Conservation (phyloP, 2,329 filamentous ascomycete species). For the Paecilomyces fulvus region DNA sequence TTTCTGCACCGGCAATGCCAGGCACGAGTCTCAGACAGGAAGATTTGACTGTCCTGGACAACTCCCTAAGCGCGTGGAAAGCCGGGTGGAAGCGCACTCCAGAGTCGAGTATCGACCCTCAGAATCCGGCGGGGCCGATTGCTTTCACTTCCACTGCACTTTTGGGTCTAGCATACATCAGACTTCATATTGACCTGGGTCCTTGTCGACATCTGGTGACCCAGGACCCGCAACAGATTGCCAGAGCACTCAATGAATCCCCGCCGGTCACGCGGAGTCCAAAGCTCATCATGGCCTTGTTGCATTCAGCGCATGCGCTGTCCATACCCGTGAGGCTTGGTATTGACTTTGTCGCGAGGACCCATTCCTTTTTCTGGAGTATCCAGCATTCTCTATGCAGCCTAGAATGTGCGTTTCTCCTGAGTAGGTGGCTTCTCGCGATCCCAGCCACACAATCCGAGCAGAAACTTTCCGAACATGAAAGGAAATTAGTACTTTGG, state of each 20-base stretch:
- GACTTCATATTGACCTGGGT: conserved; percentile 40
- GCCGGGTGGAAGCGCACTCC: conserved; percentile 44
- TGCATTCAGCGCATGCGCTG: conserved; percentile 47
- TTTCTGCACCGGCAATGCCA: conserved; percentile 35
- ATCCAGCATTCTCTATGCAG: conserved; percentile 48
- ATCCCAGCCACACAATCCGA: conserved; percentile 36
- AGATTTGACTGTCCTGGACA: conserved; percentile 37
- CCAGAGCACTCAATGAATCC: conserved; percentile 36
- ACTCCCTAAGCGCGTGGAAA: conserved; percentile 44
- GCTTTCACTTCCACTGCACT: conserved; percentile 45
- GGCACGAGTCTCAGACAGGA: conserved; percentile 37
- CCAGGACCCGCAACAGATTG: conserved; percentile 40
- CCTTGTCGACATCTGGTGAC: conserved; percentile 40
- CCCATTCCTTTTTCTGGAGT: conserved; percentile 48
- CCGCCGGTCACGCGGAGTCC: conserved; percentile 36
- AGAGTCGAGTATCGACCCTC: conserved; percentile 47
- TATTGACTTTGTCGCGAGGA: conserved; percentile 45
- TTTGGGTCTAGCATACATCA: conserved; percentile 40
- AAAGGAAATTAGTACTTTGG: conserved; percentile 40
- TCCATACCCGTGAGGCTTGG: conserved; percentile 47
- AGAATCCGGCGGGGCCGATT: conserved; percentile 45
- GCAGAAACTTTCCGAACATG: conserved; percentile 38
- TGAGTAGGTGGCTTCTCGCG: conserved; percentile 39
- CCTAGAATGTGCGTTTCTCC: conserved; percentile 44
- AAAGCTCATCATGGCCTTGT: conserved; percentile 41